Base-by-base conservation (phyloP, 1,284 basidiomycete species). In the Ganoderma leucocontextum region DNA sequence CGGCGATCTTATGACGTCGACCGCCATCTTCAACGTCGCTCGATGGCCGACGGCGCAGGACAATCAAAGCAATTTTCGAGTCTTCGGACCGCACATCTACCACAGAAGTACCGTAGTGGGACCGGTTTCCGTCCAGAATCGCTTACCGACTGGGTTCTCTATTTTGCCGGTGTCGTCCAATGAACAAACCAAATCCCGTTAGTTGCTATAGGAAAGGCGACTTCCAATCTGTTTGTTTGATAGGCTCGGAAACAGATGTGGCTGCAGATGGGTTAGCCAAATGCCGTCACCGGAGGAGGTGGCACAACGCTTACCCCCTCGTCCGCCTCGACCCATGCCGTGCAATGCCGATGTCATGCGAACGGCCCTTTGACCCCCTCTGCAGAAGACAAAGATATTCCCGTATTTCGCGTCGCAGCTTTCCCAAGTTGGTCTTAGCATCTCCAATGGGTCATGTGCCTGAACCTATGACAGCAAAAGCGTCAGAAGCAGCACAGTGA, bases 211-310 rank as follows among this genome's bases (percentile, higher is more conserved):
- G 7, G 47, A 25, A 49, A 49, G 10, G 10, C 47, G 22, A 25
- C 22, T 25, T 49, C n/a, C 58, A 60, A 39, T 39, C 17, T 41
- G 58, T 41, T 25, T 41, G 58, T 41, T 25, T 41, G 58, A 60
- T 60, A 58, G 36, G 13, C 58, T 41, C 58, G 58, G 58, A 41
- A 60, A 60, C 58, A 39, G 22, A 41, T 60, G 58, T 41, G 38
- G 58, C 36, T 60, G 58, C 38, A 39, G 58, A 60, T 17, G 13
- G 12, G 13, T 41, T 41, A 39, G 35, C 19, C 36, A 60, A 60
- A 39, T 60, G 58, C 58, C 58, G 58, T 60, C 58, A 60, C 58
- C 36, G 38, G 36, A 22, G 38, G n/a, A 7, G 36, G 22, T 22
- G 58, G 58, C 22, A 60, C 35, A 60, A 55, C 33, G 7, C 52